Evolutionary conservation across 169 alveolate genomes (phyloP).

Genomic region (Plasmodium coatneyi): DNA sequence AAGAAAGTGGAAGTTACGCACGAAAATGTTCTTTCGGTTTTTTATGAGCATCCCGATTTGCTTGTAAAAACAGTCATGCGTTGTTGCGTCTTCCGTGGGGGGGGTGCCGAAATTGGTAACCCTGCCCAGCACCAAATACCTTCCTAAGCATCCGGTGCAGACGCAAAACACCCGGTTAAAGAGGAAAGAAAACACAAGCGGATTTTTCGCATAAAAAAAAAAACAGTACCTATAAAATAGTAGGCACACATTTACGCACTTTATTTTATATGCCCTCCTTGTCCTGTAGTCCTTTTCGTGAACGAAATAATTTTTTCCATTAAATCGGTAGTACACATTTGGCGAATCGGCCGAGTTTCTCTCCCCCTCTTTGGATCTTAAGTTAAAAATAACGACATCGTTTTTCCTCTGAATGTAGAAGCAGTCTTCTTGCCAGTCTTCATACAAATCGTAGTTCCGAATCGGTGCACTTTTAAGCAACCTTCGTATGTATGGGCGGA

Average conservation of each 20-base stretch:
- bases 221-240: slow-evolving; percentile 64
- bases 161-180: slow-evolving; percentile 29
- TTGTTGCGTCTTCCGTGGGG: not conserved
- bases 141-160: slow-evolving; percentile 16
- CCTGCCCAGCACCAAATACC: slow-evolving; percentile 14
- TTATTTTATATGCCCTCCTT: slow-evolving; percentile 60
- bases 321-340: slow-evolving; percentile 25
- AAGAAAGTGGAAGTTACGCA: slow-evolving; percentile 25
- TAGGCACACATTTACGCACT: slow-evolving; percentile 44
- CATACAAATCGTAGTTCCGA: not conserved
- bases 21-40: slow-evolving; percentile 34
- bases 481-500: not conserved
- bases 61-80: slow-evolving; percentile 63
- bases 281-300: slow-evolving; percentile 20
- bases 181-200: slow-evolving; percentile 22
- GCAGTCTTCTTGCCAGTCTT: not conserved
- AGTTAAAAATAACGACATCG: slow-evolving; percentile 34
- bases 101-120: not conserved
- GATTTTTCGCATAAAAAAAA: slow-evolving; percentile 49
- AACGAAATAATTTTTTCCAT: slow-evolving; percentile 51
- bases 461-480: not conserved
- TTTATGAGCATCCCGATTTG: slow-evolving; percentile 59
- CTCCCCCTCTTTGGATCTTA: slow-evolving; percentile 16
- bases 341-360: not conserved
- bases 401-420: slow-evolving; percentile 58